A percentile compares a stretch with the other conserved stretches of the same genome.
Conservation (phyloP, 2,329 filamentous ascomycete genomes). For the Xylariaceae sp. region DNA sequence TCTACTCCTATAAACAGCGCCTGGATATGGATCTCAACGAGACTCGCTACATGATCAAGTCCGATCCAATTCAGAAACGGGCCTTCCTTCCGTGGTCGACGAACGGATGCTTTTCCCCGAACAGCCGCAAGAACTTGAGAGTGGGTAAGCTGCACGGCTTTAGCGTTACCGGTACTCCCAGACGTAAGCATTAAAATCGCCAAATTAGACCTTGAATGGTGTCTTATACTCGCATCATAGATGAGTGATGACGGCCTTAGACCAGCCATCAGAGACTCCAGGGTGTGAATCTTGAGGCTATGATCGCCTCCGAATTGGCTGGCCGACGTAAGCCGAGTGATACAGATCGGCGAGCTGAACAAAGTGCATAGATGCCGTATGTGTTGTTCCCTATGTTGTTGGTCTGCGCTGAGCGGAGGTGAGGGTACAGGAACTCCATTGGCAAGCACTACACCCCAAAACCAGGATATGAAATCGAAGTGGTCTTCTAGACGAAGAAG, state of each 20-base stretch:
- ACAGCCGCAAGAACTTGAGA: slow-evolving; percentile 40
- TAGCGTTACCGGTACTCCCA: slow-evolving; percentile 47
- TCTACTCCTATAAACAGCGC: slow-evolving; percentile 38
- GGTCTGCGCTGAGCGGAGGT: slow-evolving; percentile 18
- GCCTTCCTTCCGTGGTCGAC: slow-evolving; percentile 26
- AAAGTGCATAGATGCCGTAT: slow-evolving; percentile 6
- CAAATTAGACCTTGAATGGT: too few species aligned
- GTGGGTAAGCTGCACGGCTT: slow-evolving; percentile 45
- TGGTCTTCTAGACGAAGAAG: slow-evolving; percentile 25
- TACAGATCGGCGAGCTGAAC: slow-evolving; percentile 14
- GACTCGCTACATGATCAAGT: slow-evolving; percentile 50
- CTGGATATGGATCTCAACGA: slow-evolving; percentile 50
- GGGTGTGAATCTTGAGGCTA: slow-evolving; percentile 1
- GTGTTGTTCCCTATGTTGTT: slow-evolving; percentile 16
- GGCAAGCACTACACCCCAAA: slow-evolving; percentile 24
- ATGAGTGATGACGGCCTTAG: too few species aligned
- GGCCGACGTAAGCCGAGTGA: slow-evolving; percentile 10
- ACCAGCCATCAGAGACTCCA: slow-evolving; percentile 17
- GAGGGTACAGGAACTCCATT: slow-evolving; percentile 17
- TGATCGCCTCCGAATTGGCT: slow-evolving; percentile 12
- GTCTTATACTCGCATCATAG: too few species aligned
- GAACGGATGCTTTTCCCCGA: slow-evolving; percentile 34
- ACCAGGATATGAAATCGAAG: slow-evolving; percentile 24
- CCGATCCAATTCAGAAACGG: slow-evolving; percentile 47
- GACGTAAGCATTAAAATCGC: slow-evolving; percentile 49